A percentile compares a stretch with the other conserved stretches of the same genome.
These are phyloP conservation scores for Pseudocercospora ulei DNA, from an alignment of 2,329 filamentous ascomycete species.

Conservation along the genomic window DNA sequence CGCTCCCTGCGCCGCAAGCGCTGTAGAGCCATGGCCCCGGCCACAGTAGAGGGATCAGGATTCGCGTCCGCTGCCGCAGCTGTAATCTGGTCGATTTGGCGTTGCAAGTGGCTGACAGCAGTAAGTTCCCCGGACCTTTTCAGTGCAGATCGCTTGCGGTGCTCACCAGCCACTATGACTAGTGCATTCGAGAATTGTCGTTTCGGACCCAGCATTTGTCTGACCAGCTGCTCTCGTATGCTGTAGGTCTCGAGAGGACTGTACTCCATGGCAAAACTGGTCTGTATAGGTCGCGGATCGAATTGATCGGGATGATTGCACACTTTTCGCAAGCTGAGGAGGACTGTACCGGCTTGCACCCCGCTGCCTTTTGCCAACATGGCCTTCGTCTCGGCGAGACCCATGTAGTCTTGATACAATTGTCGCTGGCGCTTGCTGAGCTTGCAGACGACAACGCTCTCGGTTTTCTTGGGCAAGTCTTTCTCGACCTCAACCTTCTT, in stretches of 20 bases:
- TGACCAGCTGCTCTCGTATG: constrained; percentile 60
- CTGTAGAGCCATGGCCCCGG: constrained; percentile 26
- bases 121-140: constrained; percentile 23
- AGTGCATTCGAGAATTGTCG: constrained; percentile 16
- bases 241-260: constrained; percentile 68
- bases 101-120: constrained; percentile 21
- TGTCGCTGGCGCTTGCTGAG: constrained; percentile 91
- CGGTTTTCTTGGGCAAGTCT: constrained; percentile 96
- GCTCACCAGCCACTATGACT: constrained; percentile 21
- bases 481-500: constrained; percentile 97
- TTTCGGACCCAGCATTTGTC: constrained; percentile 40
- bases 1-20: constrained; percentile 23
- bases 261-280: constrained; percentile 73
- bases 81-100: constrained; percentile 22
- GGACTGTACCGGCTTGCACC: constrained; percentile 92
- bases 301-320: constrained; percentile 98
- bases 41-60: constrained; percentile 25
- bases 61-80: constrained; percentile 12
- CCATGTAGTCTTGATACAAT: constrained; percentile 92
- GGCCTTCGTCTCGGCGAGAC: constrained; percentile 75
- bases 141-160: constrained; percentile 15
- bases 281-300: constrained; percentile 90
- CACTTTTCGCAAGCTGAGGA: constrained; percentile 95
- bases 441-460: constrained; percentile 91
- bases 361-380: constrained; percentile 90